phyloP scores from a whole-genome alignment of 352 stramenopile genomes.

The Thraustochytrium sp. region DNA sequence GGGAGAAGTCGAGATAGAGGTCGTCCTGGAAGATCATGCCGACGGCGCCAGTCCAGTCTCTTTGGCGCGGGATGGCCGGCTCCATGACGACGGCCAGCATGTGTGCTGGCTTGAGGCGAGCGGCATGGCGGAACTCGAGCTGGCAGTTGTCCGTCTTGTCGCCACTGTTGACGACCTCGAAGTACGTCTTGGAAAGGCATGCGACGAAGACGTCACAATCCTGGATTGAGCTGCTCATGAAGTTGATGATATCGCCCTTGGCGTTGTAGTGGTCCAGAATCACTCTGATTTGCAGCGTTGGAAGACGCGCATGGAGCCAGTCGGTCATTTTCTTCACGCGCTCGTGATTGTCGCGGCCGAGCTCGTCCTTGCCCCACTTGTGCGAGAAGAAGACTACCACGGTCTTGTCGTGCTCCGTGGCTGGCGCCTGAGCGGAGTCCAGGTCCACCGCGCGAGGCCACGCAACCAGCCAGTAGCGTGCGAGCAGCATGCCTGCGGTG shows the following conservation, averaged over 20 bases:
- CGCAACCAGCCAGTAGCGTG: no score
- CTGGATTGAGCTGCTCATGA: not conserved
- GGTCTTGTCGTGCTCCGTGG: no score
- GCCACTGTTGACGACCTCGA: not conserved
- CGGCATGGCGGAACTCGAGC: not conserved
- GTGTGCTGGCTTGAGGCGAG: not conserved
- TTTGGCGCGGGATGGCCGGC: not conserved
- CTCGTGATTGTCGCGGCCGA: not conserved
- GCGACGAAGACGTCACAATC: not conserved
- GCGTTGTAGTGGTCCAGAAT: not conserved
- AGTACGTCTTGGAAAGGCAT: not conserved
- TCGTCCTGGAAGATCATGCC: not conserved
- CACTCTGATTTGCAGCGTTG: no score
- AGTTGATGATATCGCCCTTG: not conserved
- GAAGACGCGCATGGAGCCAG: no score
- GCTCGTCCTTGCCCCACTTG: not conserved
- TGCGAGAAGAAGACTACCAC: not conserved
- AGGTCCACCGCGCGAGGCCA: no score
- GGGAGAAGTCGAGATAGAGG: not conserved
- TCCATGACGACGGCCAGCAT: not conserved
- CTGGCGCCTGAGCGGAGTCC: no score
- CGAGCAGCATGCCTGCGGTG: no score
- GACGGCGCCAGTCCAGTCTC: not conserved
- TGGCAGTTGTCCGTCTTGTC: not conserved
- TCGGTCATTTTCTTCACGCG: constrained; percentile 51